These are phyloP conservation scores for Sophora flavescens DNA, from an alignment of 306 rosid genomes.

Conservation along the genomic window DNA sequence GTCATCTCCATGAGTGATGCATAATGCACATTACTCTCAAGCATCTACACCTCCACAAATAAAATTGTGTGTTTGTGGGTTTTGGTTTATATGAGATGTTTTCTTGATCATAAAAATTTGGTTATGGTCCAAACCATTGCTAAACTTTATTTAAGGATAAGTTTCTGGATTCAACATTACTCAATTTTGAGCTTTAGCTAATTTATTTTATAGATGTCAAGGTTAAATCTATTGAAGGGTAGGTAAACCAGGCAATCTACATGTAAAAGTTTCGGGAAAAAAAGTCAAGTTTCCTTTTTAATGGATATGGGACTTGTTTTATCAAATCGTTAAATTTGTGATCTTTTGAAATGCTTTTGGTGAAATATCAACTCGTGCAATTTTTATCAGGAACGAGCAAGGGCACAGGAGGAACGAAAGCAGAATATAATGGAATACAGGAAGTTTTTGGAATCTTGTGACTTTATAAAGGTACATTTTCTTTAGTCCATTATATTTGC, in stretches of 20 bases:
- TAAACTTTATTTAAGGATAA: constrained; percentile 9
- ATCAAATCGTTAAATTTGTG: constrained; percentile 14
- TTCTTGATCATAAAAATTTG: constrained; percentile 23
- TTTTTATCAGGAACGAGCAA: constrained; percentile 77
- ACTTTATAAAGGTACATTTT: constrained; percentile 78
- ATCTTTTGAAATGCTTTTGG: constrained; percentile 42
- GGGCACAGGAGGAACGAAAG: constrained; percentile 78
- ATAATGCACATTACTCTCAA: constrained; percentile 8
- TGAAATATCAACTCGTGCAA: constrained; percentile 28
- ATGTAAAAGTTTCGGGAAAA: background rate
- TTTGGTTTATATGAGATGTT: constrained; percentile 17
- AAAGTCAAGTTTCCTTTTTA: constrained; percentile 26
- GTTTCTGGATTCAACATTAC: constrained; percentile 18
- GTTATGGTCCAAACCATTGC: constrained; percentile 25
- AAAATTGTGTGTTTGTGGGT: background rate
- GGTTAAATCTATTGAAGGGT: constrained; percentile 23
- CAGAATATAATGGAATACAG: constrained; percentile 68
- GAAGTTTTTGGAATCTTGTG: constrained; percentile 87
- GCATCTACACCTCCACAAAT: background rate
- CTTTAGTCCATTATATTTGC: constrained; percentile 20
- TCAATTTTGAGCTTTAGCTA: constrained; percentile 16
- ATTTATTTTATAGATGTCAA: constrained; percentile 12
- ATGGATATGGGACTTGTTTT: background rate
- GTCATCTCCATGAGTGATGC: constrained; percentile 11
- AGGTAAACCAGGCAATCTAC: constrained; percentile 1